Base-by-base conservation (phyloP, 129 eudicot genomes). In the Ambrosia artemisiifolia region DNA sequence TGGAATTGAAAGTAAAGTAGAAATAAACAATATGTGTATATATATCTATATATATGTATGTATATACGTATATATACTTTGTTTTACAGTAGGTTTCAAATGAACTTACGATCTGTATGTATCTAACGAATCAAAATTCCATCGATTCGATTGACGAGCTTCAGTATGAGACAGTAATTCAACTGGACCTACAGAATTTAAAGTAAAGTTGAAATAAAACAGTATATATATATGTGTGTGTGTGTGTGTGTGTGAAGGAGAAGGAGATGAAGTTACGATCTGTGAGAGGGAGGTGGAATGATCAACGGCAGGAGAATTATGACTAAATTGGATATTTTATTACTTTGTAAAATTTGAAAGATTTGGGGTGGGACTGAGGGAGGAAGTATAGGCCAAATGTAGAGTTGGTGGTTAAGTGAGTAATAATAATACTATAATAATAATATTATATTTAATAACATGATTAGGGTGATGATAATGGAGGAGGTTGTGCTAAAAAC, bases 241-340 rank as follows among this genome's bases (percentile, higher is more conserved):
- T 50, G 18, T 4, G 35, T 32, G 18, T 16, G 64, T 20, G 61
- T 71, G 61, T 68, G 61, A 8, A 30, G 33, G 12, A 33, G 12
- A 80, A 67, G 42, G 14, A 24, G 49, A 68, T 56, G 74, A 76
- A 65, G 53, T 53, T 74, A 53, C 63, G 80, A 82, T 82, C 80
- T 74, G 36, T 12, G 50, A 65, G 38, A 19, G 17, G 62, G 69
- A 64, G 44, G 73, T 51, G 80, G 77, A 71, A 65, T 65, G 48
- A 76, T 33, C 75, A 46, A 80, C 51, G 76, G 79, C 49, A 50
- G 59, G 61, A 19, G 82, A 53, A 76, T 46, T 53, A 13, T 18
- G 74, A 72, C 75, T 69, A 32, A 54, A 50, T 69, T 56, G 76
- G 59, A 42, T 19, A 40, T 14, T 77, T 40, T 47, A 50, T 54